Percentiles rank a stretch among this genome's conserved stretches.
phyloP scores from a whole-genome alignment of 768 basidiomycete species.

The Hericium coralloides region DNA sequence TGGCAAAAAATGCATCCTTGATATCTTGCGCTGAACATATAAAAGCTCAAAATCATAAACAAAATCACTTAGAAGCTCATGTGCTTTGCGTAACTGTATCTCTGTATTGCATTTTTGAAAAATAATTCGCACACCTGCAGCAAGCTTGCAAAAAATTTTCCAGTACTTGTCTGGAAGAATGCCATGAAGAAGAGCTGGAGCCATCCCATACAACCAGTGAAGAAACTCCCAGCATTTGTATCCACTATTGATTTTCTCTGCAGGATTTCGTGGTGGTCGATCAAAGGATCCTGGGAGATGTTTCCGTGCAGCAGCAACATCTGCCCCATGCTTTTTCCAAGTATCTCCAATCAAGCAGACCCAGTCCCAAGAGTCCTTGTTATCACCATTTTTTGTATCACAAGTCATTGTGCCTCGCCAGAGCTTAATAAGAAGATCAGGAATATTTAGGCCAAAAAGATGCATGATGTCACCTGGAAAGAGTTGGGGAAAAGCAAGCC shows the following conservation, averaged over 20 bases:
- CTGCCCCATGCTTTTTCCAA: slow-evolving; percentile 30
- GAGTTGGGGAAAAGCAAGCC: neutral
- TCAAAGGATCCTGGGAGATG: slow-evolving; percentile 35
- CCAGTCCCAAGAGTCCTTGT: slow-evolving; percentile 22
- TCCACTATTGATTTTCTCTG: slow-evolving; percentile 27
- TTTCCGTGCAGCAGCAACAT: slow-evolving; percentile 20
- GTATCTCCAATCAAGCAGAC: slow-evolving; percentile 9
- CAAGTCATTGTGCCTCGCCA: slow-evolving; percentile 6
- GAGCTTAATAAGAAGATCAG: slow-evolving; percentile 5
- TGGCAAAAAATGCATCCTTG: slow-evolving; percentile 24
- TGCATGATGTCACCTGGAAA: slow-evolving; percentile 10
- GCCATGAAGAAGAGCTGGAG: slow-evolving; percentile 12
- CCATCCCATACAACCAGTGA: slow-evolving; percentile 14
- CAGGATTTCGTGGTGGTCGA: slow-evolving; percentile 30
- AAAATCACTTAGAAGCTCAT: slow-evolving; percentile 17
- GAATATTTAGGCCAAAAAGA: slow-evolving; percentile 2
- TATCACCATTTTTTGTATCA: neutral
- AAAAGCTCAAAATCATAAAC: slow-evolving; percentile 25
- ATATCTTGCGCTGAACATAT: slow-evolving; percentile 22
- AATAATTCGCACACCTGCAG: neutral
- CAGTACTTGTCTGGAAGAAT: slow-evolving; percentile 14
- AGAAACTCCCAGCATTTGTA: slow-evolving; percentile 22
- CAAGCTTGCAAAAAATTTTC: slow-evolving; percentile 15
- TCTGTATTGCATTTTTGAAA: neutral
- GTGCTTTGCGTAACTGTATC: neutral